Evolutionary conservation across 1,139 yeast species (phyloP), one percentile per base, ranked within the genome.

Genomic region (Kazachstania sp.): DNA sequence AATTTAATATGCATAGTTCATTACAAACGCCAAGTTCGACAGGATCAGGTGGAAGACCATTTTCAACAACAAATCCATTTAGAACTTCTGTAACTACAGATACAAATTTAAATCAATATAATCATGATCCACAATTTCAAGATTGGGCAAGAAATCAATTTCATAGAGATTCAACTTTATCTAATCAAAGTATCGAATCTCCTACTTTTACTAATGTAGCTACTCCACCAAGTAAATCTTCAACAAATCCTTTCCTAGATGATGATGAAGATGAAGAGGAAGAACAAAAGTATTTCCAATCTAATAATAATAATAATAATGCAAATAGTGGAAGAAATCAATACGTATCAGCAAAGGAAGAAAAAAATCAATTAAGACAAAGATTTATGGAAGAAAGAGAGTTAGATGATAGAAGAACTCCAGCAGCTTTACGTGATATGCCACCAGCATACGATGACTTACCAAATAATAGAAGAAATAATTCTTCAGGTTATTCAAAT

Each of bases 401-500:
- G 20, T 4, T 39, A 39, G 32, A 37, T 29, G 39, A 43, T 6
- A 9, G n/a, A 12, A 58, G 59, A 37, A 47, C 62, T 20, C n/a
- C 28, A 16, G 13, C 36, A 12, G 18, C 15, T 16, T 8, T 26
- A 35, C 18, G 34, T 13, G 45, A 36, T 36, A 16, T 47, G 44
- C 74, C 83, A 3, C 87, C 90, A 5, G 71, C 86, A 0, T 82
- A 83, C 59, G 86, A 81, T 54, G 90, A 83, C 57, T 83, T 75
- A 18, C 80, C 86, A 1, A 81, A 80, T 16, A 26, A 50, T 12
- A 51, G 48, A 29, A 51, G 45, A 45, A 30, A 49, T 8, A 51
- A 45, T 15, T 23, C 45, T 49, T n/a, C 39, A 15, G 36, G 36
- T n/a, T 16, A 30, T 15, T 13, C 46, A 18, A 56, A 57, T 40